Conservation (phyloP, 2,329 filamentous ascomycete species). For the Cladosporium oxysporum region DNA sequence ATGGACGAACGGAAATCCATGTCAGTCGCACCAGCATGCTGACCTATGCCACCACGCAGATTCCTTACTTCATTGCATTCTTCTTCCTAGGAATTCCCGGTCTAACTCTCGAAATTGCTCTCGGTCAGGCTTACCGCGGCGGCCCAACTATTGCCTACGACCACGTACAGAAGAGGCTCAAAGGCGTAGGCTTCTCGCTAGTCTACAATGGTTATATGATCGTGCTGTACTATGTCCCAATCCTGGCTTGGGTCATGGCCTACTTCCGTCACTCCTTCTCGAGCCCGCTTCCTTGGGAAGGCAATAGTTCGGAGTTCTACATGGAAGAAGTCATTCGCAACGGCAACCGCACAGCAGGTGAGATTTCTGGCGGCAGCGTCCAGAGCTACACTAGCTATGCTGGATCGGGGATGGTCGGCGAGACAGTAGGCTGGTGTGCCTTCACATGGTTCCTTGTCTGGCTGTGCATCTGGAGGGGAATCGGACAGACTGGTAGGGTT, state of each 20-base stretch:
- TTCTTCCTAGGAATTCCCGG: slow-evolving; percentile 59
- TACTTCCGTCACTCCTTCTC: slow-evolving; percentile 60
- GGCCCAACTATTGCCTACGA: slow-evolving; percentile 34
- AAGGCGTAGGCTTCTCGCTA: slow-evolving; percentile 55
- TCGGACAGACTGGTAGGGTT: slow-evolving; percentile 60
- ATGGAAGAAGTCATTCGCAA: slow-evolving; percentile 52
- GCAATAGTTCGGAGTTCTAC: slow-evolving; percentile 55
- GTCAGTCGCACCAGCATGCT: not conserved
- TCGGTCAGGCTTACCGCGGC: slow-evolving; percentile 55
- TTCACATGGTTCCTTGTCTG: slow-evolving; percentile 63
- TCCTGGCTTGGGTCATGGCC: slow-evolving; percentile 60
- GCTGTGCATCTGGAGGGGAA: slow-evolving; percentile 61
- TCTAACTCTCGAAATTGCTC: slow-evolving; percentile 57
- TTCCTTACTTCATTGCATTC: slow-evolving; percentile 40
- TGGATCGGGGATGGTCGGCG: slow-evolving; percentile 51
- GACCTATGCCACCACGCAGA: not conserved
- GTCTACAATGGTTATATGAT: slow-evolving; percentile 57
- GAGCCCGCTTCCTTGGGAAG: slow-evolving; percentile 57
- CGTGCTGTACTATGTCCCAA: slow-evolving; percentile 58
- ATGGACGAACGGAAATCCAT: not conserved
- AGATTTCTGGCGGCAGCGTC: slow-evolving; percentile 41
- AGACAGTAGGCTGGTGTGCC: slow-evolving; percentile 59
- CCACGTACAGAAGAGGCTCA: slow-evolving; percentile 55
- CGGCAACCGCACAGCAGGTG: slow-evolving; percentile 45
- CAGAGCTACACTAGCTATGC: slow-evolving; percentile 51